A percentile compares a stretch with the other conserved stretches of the same genome.
Conservation (phyloP, 495 filamentous ascomycete species). For the Neurospora sp. region DNA sequence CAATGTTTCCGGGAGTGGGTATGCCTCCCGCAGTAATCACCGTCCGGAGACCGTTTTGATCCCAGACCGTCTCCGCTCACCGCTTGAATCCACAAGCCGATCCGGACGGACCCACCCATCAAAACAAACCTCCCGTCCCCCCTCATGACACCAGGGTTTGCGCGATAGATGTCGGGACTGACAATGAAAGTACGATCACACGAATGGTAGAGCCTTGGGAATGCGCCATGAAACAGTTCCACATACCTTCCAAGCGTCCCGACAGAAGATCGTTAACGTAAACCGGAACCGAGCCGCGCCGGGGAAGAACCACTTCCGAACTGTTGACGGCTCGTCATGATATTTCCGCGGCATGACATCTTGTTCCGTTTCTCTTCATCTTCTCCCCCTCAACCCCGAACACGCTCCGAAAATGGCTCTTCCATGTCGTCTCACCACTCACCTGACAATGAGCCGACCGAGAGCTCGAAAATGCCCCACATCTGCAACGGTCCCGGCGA, state of each 20-base stretch:
- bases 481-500: neutral
- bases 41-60: neutral
- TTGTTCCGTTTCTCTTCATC: neutral
- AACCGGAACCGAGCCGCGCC: neutral
- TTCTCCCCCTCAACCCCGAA: neutral
- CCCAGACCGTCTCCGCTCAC: neutral
- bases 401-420: neutral
- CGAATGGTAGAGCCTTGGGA: neutral
- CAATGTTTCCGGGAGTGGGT: neutral
- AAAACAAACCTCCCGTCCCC: neutral
- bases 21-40: neutral
- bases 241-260: neutral
- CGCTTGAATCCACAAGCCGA: neutral
- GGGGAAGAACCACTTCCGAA: neutral
- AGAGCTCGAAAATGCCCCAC: neutral
- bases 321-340: neutral
- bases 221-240: neutral
- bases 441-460: neutral
- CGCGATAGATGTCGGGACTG: neutral
- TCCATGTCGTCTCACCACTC: neutral
- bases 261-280: neutral
- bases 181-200: neutral
- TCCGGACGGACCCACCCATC: neutral
- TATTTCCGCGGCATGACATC: neutral
- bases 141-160: neutral